Conservation (phyloP, 2,329 filamentous ascomycete species). For the Cladosporium colombiae region DNA sequence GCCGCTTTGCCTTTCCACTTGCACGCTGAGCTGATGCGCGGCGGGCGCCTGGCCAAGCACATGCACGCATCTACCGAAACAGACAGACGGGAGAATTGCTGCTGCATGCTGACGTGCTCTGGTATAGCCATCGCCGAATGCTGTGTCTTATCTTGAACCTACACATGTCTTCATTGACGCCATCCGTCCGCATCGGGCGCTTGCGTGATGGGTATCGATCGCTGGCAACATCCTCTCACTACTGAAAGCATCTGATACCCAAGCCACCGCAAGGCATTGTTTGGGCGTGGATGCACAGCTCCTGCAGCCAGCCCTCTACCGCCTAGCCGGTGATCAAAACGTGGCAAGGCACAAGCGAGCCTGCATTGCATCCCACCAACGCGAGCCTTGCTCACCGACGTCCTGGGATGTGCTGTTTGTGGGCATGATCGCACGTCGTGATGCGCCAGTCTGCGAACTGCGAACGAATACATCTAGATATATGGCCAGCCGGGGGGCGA, state of each 20-base stretch:
- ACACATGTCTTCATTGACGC: not conserved
- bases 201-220: not conserved
- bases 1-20: not conserved
- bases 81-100: not conserved
- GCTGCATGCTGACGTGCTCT: not conserved
- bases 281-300: slow-evolving; percentile 3
- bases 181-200: not conserved
- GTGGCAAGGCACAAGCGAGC: not conserved
- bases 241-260: not conserved
- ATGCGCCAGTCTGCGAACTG: not conserved
- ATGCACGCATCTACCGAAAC: not conserved
- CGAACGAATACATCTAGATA: not conserved
- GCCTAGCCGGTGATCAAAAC: not conserved
- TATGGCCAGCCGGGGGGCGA: not conserved
- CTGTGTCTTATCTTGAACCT: not conserved
- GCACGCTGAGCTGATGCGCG: not conserved
- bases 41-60: not conserved
- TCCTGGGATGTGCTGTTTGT: not conserved
- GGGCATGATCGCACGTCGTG: not conserved
- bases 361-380: slow-evolving; percentile 1
- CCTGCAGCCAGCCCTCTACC: not conserved
- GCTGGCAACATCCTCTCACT: not conserved
- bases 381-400: not conserved
- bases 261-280: not conserved
- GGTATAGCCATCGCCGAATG: not conserved